A percentile compares a stretch with the other conserved stretches of the same genome.
phyloP scores from a whole-genome alignment of 1,139 yeast species.

The Kodamaea sp. region DNA sequence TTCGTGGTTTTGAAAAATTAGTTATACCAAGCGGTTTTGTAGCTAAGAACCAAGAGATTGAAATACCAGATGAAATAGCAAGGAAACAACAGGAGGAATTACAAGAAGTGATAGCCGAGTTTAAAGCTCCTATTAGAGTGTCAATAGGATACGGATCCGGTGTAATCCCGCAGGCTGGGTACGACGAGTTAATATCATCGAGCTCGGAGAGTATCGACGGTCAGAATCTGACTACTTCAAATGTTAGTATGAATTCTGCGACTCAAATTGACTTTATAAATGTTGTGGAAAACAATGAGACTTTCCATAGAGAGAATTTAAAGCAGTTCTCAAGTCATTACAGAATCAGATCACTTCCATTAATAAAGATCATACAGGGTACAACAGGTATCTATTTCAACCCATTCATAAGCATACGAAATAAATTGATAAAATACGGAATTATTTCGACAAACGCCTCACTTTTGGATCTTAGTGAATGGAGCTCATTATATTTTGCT shows the following conservation, averaged over 20 bases:
- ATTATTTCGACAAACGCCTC: conserved; percentile 63
- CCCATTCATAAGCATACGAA: conserved; percentile 69
- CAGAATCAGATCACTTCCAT: conserved; percentile 35
- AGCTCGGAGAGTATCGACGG: conserved; percentile 15
- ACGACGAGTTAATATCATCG: conserved; percentile 26
- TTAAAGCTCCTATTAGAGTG: conserved; percentile 65
- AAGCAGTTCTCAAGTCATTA: conserved; percentile 69
- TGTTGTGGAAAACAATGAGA: conserved; percentile 68
- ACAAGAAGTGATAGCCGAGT: conserved; percentile 49
- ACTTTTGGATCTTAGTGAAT: conserved; percentile 65
- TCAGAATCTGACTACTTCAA: background rate
- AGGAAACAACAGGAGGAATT: conserved; percentile 30
- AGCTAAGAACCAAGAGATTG: conserved; percentile 51
- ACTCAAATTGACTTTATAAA: conserved; percentile 85
- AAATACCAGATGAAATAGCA: conserved; percentile 35
- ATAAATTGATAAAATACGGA: conserved; percentile 75
- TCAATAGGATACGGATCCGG: conserved; percentile 97
- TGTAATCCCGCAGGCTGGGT: conserved; percentile 75
- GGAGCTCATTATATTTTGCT: conserved; percentile 85
- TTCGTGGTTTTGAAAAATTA: conserved; percentile 24
- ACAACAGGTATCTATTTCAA: conserved; percentile 86
- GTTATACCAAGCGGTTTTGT: conserved; percentile 23
- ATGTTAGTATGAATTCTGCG: background rate
- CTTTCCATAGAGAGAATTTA: conserved; percentile 75
- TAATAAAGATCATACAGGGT: conserved; percentile 62